Evolutionary conservation across 352 stramenopile species (phyloP).

Genomic region (Phytopythium vexans): DNA sequence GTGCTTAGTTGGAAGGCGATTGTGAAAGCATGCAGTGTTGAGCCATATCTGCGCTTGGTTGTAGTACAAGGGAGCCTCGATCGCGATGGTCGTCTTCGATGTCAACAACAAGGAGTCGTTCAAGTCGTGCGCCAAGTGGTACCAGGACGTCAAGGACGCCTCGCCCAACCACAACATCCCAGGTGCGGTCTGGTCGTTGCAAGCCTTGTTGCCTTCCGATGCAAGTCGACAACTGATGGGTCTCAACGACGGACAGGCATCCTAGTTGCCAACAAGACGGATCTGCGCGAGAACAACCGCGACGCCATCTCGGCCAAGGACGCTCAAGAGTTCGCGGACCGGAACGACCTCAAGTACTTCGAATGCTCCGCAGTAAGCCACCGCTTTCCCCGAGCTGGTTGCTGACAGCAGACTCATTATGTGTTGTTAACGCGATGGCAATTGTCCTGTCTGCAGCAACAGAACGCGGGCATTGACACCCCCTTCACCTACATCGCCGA

Average conservation of each 20-base stretch:
- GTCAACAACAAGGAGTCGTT: conserved; percentile 87
- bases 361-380: conserved; percentile 64
- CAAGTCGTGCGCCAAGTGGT: conserved; percentile 82
- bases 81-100: conserved; percentile 78
- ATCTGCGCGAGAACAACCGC: conserved; percentile 73
- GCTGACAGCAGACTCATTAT: background rate
- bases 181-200: conserved; percentile 15
- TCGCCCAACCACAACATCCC: conserved; percentile 77
- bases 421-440: conserved; percentile 3
- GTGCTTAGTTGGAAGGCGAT: conserved; percentile 1
- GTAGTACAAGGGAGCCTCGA: conserved; percentile 75
- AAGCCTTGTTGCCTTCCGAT: no score
- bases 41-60: background rate
- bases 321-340: conserved; percentile 61
- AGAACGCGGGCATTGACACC: conserved; percentile 69
- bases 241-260: conserved; percentile 28
- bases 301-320: conserved; percentile 72
- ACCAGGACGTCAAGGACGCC: conserved; percentile 69
- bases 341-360: conserved; percentile 82
- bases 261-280: conserved; percentile 76
- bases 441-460: conserved; percentile 33
- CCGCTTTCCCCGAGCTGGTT: background rate
- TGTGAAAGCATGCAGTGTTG: background rate
- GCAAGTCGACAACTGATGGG: no score
- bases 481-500: conserved; percentile 79